Base-by-base conservation (phyloP, 768 basidiomycete species). In the Xanthoconium purpureum region DNA sequence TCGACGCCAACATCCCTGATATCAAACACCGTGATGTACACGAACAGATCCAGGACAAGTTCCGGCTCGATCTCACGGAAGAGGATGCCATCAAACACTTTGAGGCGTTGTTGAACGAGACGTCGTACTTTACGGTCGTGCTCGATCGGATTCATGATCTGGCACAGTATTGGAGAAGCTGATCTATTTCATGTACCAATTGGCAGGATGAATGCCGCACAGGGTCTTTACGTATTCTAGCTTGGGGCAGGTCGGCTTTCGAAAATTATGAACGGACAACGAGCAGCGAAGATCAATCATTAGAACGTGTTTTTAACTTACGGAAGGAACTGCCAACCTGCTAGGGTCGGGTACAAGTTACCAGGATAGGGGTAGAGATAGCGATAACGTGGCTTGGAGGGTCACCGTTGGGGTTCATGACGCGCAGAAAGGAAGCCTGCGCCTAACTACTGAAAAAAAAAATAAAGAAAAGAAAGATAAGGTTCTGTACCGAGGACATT, bases 11-110 rank as follows among this genome's bases (percentile, higher is more conserved):
- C 63, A 96, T 99, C 45, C 94, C 94, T 14, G 96, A 98, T 66
- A 96, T 99, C 80, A 94, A 94, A 70, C 88, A 89, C 61, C 87
- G 88, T 17, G 88, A 90, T 64, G 89, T 91, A 3, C 87, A 89
- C 63, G 87, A 88, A 61, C 87, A 97, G 74, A 86, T 99, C 28
- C 93, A 97, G 64, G 96, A 98, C 66, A 98, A 98, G 75, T 99
- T 99, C 74, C 81, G 94, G 57, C 75, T 98, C 49, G 92, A 97
- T 70, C 78, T 98, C 39, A 91, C 90, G 6, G 96, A 98, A 71
- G 95, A 97, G 71, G 91, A 97, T 69, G 96, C 97, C 3, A 94
- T 98, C 73, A 94, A 97, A 73, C 91, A 96, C 67, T 97, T 98
- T 66, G 95, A 98, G 74, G 82, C 86, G 8, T 69, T 98, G 47